Evolutionary conservation across 805 yeast genomes (phyloP), one percentile per base, ranked within the genome.

Genomic region (Zygosaccharomyces pseudorouxii): DNA sequence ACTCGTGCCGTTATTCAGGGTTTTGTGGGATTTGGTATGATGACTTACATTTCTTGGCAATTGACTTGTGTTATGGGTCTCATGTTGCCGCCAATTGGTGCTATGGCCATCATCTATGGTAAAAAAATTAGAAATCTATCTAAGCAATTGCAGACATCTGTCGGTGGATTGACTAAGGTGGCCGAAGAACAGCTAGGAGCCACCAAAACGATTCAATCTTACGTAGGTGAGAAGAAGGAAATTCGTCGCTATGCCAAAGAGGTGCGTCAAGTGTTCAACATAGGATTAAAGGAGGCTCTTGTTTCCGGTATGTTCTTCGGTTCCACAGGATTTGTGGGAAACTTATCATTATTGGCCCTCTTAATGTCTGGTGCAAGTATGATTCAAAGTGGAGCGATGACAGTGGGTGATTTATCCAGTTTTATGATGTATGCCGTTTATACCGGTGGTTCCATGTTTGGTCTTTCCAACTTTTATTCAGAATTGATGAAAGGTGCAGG

Each of bases 401-500:
- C 95, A 0, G 78, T 89, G 35, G 98, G 98, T 46, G 97, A 90
- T 58, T 74, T 92, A 38, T 84, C 96, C 5, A 85, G 95, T 44
- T 92, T 89, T 66, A 84, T 90, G 82, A 86, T 92, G 93, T 92
- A 92, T 69, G 93, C 97, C 0, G 88, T 88, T 1, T 92, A 87
- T 66, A 86, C 96, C 2, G 98, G 97, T 0, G 75, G 89, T n/a
- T 88, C 97, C 7, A 86, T 90, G 58, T 86, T 86, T 67, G 96
- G 97, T 0, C 65, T 92, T 16, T 92, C 96, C 0, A 86, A 86
- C 59, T 92, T 92, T 64, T 92, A 90, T 63, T 82, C 95, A 2
- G 98, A 92, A 65, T 71, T 92, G 50, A 92, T 92, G 97, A 92
- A 92, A 70, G 98, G 97, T 48, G 86, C 90, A 6, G 98, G 98